A percentile compares a stretch with the other conserved stretches of the same genome.
Conservation (phyloP, 2,329 filamentous ascomycete genomes). For the Aureobasidium sp. region DNA sequence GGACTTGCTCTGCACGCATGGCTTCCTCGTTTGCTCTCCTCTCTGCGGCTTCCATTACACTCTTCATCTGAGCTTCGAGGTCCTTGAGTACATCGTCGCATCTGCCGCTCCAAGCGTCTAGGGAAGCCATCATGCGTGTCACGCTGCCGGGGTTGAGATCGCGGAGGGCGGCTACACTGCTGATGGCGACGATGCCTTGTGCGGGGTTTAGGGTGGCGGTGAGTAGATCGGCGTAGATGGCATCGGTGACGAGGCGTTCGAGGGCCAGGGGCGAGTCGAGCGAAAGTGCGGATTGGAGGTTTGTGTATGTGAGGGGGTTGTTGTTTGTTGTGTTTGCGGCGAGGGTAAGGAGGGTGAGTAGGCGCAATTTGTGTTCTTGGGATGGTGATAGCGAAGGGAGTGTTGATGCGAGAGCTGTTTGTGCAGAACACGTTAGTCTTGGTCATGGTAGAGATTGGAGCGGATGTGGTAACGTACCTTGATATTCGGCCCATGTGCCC, state of each 20-base stretch:
- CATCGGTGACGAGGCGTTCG: constrained; percentile 77
- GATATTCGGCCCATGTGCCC: constrained; percentile 78
- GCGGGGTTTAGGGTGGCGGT: constrained; percentile 75
- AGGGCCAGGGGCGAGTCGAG: constrained; percentile 61
- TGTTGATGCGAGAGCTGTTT: constrained; percentile 35
- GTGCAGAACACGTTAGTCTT: neutral
- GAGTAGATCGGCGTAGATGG: constrained; percentile 79
- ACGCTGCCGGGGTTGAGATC: constrained; percentile 72
- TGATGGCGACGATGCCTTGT: constrained; percentile 65
- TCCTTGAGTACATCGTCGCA: constrained; percentile 66
- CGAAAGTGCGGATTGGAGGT: constrained; percentile 58
- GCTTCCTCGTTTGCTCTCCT: constrained; percentile 34
- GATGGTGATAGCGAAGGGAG: constrained; percentile 65
- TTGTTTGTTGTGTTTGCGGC: constrained; percentile 48
- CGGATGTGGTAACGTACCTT: constrained; percentile 38
- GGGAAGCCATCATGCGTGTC: constrained; percentile 56
- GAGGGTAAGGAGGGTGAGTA: constrained; percentile 80
- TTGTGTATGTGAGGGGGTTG: constrained; percentile 58
- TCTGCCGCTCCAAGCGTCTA: constrained; percentile 69
- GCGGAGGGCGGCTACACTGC: constrained; percentile 73
- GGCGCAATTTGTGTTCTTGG: constrained; percentile 78
- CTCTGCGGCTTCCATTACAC: constrained; percentile 46
- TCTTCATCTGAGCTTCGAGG: constrained; percentile 66
- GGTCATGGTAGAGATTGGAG: constrained; percentile 15
- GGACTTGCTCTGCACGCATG: constrained; percentile 34